Percentiles rank a stretch among this genome's conserved stretches.
phyloP scores from a whole-genome alignment of 495 filamentous ascomycete species.

The Letharia columbiana region DNA sequence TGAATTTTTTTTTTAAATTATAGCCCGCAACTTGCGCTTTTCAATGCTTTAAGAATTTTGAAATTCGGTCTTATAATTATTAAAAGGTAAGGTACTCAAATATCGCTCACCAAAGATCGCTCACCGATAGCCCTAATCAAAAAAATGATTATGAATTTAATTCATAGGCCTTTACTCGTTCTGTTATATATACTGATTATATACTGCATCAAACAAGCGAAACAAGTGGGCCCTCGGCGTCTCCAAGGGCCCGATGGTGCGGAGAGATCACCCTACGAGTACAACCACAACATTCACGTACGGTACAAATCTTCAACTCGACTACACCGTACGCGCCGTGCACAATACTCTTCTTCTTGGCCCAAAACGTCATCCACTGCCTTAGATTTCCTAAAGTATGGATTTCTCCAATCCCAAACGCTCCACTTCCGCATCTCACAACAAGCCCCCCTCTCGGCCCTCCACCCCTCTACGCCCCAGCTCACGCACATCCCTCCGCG shows the following conservation, averaged over 20 bases:
- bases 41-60: too few relatives aligned
- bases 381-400: slow-evolving; percentile 1
- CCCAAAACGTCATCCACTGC: neutral
- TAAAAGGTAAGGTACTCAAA: too few relatives aligned
- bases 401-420: slow-evolving; percentile 18
- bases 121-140: too few relatives aligned
- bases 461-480: slow-evolving; percentile 89
- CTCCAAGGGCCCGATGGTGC: neutral
- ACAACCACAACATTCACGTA: too few relatives aligned
- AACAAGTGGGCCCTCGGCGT: slow-evolving; percentile 1
- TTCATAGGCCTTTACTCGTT: too few relatives aligned
- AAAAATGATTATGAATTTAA: too few relatives aligned
- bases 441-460: slow-evolving; percentile 56
- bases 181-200: neutral
- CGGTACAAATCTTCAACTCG: neutral
- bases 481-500: slow-evolving; percentile 79
- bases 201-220: neutral
- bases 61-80: too few relatives aligned
- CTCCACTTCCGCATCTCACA: slow-evolving; percentile 22
- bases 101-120: too few relatives aligned
- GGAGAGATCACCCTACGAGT: too few relatives aligned
- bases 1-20: too few relatives aligned
- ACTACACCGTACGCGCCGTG: neutral
- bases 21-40: too few relatives aligned
- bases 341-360: neutral